Conservation (phyloP, 2,329 filamentous ascomycete genomes). For the Lachnum nothofagi region DNA sequence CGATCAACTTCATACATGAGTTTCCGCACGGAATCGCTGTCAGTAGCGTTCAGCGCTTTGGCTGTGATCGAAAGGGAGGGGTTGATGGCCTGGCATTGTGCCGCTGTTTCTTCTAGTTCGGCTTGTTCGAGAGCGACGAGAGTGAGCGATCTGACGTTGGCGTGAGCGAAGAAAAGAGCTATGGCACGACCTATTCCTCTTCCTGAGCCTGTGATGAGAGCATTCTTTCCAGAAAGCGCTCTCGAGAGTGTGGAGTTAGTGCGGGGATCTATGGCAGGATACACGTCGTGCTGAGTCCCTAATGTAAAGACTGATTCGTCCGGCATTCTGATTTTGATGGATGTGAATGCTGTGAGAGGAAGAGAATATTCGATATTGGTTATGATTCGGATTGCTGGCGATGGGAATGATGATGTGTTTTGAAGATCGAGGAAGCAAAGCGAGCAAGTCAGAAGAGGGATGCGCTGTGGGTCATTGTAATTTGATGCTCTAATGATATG, state of each 20-base stretch:
- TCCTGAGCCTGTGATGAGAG: constrained; percentile 1
- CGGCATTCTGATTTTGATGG: not conserved
- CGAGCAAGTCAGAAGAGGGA: no score
- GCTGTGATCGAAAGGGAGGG: not conserved
- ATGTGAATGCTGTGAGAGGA: not conserved
- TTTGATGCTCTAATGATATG: no score
- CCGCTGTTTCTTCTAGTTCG: constrained; percentile 1
- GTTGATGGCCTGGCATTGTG: not conserved
- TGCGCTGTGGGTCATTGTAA: no score
- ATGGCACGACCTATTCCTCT: constrained; percentile 15
- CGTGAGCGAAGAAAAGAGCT: constrained; percentile 10
- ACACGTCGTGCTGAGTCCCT: not conserved
- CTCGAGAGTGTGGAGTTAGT: not conserved
- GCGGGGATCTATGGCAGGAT: constrained; percentile 1
- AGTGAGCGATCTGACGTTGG: constrained; percentile 8
- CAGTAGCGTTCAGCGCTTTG: not conserved
- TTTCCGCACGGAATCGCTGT: not conserved
- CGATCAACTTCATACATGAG: constrained; percentile 1
- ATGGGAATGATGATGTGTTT: no score
- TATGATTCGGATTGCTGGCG: no score
- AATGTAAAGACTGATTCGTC: not conserved
- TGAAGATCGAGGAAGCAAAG: no score
- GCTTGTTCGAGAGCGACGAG: constrained; percentile 1
- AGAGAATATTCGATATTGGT: no score
- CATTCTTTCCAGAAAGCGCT: constrained; percentile 1